Percentiles rank a stretch among this genome's conserved stretches.
Conservation (phyloP, 2,329 filamentous ascomycete species). For the Claviceps africana region DNA sequence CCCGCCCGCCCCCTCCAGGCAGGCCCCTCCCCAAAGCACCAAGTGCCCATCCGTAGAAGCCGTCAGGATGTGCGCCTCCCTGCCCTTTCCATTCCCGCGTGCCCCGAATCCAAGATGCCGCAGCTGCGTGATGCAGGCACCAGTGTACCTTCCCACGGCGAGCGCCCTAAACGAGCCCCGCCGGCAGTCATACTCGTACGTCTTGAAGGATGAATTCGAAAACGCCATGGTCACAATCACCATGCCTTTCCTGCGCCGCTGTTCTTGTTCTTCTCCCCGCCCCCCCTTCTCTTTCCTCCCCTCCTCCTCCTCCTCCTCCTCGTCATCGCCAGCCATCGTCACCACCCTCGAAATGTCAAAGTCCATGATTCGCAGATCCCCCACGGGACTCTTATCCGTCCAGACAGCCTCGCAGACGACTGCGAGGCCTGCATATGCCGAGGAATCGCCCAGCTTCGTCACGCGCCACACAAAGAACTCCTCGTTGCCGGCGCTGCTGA, state of each 20-base stretch:
- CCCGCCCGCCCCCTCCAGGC: slow-evolving; percentile 1
- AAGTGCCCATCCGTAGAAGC: slow-evolving; percentile 72
- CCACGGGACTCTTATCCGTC: slow-evolving; percentile 32
- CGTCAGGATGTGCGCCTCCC: slow-evolving; percentile 38
- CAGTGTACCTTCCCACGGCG: slow-evolving; percentile 47
- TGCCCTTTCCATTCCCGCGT: not conserved
- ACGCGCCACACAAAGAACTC: slow-evolving; percentile 81
- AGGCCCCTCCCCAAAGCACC: slow-evolving; percentile 17
- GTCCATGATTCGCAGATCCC: slow-evolving; percentile 67
- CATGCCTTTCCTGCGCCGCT: slow-evolving; percentile 1
- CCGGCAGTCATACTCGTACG: slow-evolving; percentile 33
- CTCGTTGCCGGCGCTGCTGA: slow-evolving; percentile 77
- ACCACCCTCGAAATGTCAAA: slow-evolving; percentile 45
- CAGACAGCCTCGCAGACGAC: slow-evolving; percentile 43
- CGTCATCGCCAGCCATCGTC: not conserved
- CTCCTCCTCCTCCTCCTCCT: not conserved
- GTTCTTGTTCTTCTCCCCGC: not conserved
- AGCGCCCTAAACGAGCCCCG: slow-evolving; percentile 32
- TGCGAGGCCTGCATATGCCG: slow-evolving; percentile 34
- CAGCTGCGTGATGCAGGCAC: slow-evolving; percentile 61
- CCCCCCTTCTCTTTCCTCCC: no score
- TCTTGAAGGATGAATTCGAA: slow-evolving; percentile 69
- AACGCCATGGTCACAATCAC: slow-evolving; percentile 46
- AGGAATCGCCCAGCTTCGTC: slow-evolving; percentile 29
- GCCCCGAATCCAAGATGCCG: slow-evolving; percentile 24